Base-by-base conservation (phyloP, 129 eudicot genomes). In the Escallonia rubra region DNA sequence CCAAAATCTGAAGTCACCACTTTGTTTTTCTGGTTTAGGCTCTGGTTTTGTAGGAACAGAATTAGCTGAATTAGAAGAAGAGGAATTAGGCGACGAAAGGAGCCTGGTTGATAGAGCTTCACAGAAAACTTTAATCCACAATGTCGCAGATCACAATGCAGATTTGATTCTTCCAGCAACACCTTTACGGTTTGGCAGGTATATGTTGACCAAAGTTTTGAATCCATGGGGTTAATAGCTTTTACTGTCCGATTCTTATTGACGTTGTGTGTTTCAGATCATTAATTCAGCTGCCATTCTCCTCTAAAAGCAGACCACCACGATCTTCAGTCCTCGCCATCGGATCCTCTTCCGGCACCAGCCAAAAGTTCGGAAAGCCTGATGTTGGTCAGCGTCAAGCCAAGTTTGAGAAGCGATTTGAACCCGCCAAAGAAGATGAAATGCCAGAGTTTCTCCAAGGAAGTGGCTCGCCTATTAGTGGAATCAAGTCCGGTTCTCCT, bases 271-370 rank as follows among this genome's bases (percentile, higher is more conserved):
- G 9, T 50, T 4, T 3, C 70, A 91, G 96, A 60, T 77, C 73
- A 72, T 74, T 81, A 43, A 43, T 73, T 48, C 76, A 75, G 50
- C 74, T 52, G 63, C 80, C 85, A 4, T 76, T 74, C 54, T 79
- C 93, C 56, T 85, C 94, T 1, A 88, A 83, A 82, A 85, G 88
- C 66, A 91, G 83, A 66, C 96, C 90, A 13, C 94, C 96, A 3
- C 74, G 90, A 44, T 75, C 97, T 13, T 60, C 89, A 34, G 73
- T 86, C 64, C 75, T 80, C 6, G 50, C 88, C 10, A 80, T 75
- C 6, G 86, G 88, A 65, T 79, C 83, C 51, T 73, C 73, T 43
- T 72, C 82, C 0, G 59, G 71, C 23, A 43, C 82, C 4, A 61
- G 70, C 50, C 85, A 73, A 53, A 84, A 81, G 41, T 76, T 77